Evolutionary conservation across 2,329 filamentous ascomycete genomes (phyloP).

Genomic region (Cordyceps cicadae): DNA sequence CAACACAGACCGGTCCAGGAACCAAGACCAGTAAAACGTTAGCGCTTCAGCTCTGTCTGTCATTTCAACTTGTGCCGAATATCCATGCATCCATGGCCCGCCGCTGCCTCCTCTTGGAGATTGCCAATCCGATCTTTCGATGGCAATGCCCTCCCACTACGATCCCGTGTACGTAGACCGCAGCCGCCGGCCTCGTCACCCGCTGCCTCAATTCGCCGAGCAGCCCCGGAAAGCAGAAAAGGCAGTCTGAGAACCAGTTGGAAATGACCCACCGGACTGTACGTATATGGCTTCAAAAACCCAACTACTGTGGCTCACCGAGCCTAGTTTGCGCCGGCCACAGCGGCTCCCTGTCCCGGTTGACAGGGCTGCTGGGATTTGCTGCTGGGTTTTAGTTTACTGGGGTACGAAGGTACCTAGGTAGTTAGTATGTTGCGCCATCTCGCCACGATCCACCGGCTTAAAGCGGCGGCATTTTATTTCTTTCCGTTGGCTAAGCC

Average conservation of each 20-base stretch:
- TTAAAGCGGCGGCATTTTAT: constrained; percentile 2
- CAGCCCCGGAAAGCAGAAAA: not conserved
- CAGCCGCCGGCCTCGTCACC: not conserved
- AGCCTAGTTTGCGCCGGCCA: not conserved
- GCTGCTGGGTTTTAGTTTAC: not conserved
- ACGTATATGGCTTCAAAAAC: not conserved
- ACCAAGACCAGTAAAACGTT: too few relatives aligned
- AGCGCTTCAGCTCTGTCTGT: not conserved
- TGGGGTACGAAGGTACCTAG: too few relatives aligned
- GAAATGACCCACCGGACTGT: not conserved
- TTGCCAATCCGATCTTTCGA: not conserved
- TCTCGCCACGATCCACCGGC: too few relatives aligned
- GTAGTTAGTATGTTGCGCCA: not conserved
- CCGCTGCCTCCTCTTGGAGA: not conserved
- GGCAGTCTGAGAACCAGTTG: not conserved
- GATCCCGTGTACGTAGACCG: not conserved
- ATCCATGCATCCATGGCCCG: not conserved
- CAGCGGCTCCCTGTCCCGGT: not conserved
- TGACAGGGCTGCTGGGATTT: not conserved
- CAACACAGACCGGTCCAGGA: not conserved
- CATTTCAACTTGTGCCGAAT: not conserved
- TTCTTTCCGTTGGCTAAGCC: not conserved
- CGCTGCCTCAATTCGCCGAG: not conserved
- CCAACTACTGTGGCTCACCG: not conserved
- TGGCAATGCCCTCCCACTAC: not conserved